Base-by-base conservation (phyloP, 2,329 filamentous ascomycete genomes). In the Sporothrix phasma region DNA sequence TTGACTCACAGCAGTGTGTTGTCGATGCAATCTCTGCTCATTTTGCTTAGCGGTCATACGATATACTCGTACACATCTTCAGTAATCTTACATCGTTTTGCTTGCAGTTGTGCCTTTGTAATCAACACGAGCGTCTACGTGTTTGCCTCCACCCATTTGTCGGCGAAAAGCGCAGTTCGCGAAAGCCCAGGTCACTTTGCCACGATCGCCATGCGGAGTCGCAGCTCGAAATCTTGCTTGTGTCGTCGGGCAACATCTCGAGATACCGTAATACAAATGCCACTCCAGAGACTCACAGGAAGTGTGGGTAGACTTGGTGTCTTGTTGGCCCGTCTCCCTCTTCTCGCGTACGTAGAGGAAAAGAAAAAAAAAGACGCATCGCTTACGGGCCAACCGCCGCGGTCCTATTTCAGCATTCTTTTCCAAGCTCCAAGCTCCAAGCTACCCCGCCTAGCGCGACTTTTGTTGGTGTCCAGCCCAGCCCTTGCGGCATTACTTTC, bases 401-500 rank as follows among this genome's bases (percentile, higher is more conserved):
- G 31, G 46, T 19, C 45, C 31, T 43, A 54, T 61, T 51, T 47
- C 43, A 37, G 43, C 59, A 61, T 41, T 26, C 29, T 39, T 39
- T 5, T 11, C 58, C 43, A 61, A 61, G 26, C 26, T 60, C 43
- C 17, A 24, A 61, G 39, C 53, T 59, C 8, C 22, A 22, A 61
- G 37, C 54, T 59, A 31, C 39, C 54, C 37, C 17, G 17, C 15
- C 39, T 31, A 45, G 39, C 26, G 56, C 56, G 22, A 31, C 39
- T 59, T 43, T 45, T 59, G n/a, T n/a, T 29, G 24, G 13, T 58
- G 31, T 39, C 29, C 56, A 54, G 29, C 49, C 34, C 53, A 41
- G 29, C 11, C 15, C 19, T 41, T 61, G 59, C 31, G 59, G 59
- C 45, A 61, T 61, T 61, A 61, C 59, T 61, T 61, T 49, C n/a